phyloP scores from a whole-genome alignment of 139 green algal species.

The Microglena sp. region DNA sequence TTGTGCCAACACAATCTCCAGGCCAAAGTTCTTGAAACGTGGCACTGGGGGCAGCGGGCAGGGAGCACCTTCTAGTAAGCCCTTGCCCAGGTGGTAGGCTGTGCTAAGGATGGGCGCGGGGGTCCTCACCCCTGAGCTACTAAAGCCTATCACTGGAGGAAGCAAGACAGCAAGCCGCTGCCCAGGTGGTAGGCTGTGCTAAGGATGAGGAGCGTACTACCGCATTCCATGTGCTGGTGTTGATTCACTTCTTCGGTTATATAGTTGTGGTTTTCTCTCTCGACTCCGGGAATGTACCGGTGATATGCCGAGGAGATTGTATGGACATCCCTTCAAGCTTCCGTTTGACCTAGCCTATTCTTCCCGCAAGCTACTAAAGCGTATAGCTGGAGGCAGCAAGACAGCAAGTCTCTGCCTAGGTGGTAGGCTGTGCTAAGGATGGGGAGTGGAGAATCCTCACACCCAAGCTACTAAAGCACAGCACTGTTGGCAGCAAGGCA shows the following conservation, averaged over 20 bases:
- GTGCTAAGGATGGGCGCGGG: too few species aligned
- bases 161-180: constrained; percentile 18
- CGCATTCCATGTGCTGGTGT: too few species aligned
- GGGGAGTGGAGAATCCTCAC: constrained; percentile 24
- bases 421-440: too few species aligned
- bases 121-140: constrained; percentile 21
- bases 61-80: constrained; percentile 21
- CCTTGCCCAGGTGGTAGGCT: constrained; percentile 24
- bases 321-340: too few species aligned
- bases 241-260: too few species aligned
- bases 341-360: too few species aligned
- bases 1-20: constrained; percentile 26
- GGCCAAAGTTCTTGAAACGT: constrained; percentile 21
- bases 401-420: constrained; percentile 23
- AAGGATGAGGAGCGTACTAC: too few species aligned
- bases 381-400: constrained; percentile 20
- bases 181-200: constrained; percentile 28
- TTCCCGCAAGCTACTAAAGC: too few species aligned
- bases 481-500: constrained; percentile 19
- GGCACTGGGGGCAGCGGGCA: constrained; percentile 24
- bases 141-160: constrained; percentile 18
- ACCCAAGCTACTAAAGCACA: constrained; percentile 19
- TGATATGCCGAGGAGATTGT: too few species aligned
- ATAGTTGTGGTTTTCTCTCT: too few species aligned
- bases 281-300: too few species aligned